Evolutionary conservation across 345 rosid genomes (phyloP).

Genomic region (Iberis pinnata): DNA sequence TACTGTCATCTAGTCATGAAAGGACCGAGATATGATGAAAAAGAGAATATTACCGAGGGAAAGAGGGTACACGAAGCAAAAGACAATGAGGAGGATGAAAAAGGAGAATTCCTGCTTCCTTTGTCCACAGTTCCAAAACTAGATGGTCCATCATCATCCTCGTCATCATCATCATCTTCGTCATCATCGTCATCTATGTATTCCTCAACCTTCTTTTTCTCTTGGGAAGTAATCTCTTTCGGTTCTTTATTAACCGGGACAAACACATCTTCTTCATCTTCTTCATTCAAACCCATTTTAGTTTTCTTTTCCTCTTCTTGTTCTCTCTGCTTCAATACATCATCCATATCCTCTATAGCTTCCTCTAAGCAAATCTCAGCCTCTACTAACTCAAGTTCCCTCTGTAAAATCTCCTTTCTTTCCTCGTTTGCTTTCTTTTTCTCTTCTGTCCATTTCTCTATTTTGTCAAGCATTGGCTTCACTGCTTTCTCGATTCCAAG

Average conservation of each 20-base stretch:
- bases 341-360: conserved; percentile 83
- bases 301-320: conserved; percentile 54
- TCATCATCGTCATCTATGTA: conserved; percentile 31
- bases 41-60: conserved; percentile 49
- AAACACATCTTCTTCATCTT: conserved; percentile 35
- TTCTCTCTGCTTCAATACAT: conserved; percentile 52
- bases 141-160: conserved; percentile 41
- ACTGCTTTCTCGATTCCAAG: conserved; percentile 43
- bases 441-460: conserved; percentile 79
- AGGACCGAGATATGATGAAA: background rate
- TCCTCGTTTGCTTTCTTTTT: conserved; percentile 56
- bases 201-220: conserved; percentile 31
- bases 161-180: conserved; percentile 28
- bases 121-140: conserved; percentile 77
- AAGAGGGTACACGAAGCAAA: conserved; percentile 61
- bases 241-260: conserved; percentile 29
- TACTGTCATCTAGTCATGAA: background rate
- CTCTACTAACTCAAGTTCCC: conserved; percentile 70
- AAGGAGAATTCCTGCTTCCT: conserved; percentile 45
- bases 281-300: conserved; percentile 46
- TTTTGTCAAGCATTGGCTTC: conserved; percentile 43
- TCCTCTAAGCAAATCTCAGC: conserved; percentile 86
- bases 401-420: conserved; percentile 50
- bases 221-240: conserved; percentile 27
- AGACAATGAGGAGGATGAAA: conserved; percentile 62